Base-by-base conservation (phyloP, 1,139 yeast species). In the Candida pseudoviswanathii region DNA sequence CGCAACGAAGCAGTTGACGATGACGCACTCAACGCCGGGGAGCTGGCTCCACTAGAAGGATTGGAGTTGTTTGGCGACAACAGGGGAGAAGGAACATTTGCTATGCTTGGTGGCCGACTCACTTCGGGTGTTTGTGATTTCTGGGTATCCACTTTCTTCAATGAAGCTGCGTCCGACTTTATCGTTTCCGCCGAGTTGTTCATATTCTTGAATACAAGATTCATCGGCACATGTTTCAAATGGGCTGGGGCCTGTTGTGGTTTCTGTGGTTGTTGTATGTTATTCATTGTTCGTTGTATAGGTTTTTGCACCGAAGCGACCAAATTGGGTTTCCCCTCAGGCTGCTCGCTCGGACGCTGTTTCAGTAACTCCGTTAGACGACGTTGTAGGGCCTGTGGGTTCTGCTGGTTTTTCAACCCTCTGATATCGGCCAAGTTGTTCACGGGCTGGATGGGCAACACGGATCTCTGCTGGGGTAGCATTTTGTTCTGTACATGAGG, bases 171-270 rank as follows among this genome's bases (percentile, higher is more conserved):
- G 40, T 67, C 69, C 4, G 71, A 74, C 41, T 60, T 61, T 30
- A 71, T 58, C 3, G 73, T 67, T 44, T 65, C 70, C n/a, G 65
- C 56, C 1, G 72, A 66, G 26, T 55, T 56, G 41, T 63, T 67
- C 27, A 61, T 54, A 38, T 57, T 64, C 34, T 64, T 61, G 46
- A 63, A 60, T 0, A 63, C 63, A 5, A 64, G 53, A 42, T 61
- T 66, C 48, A 59, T 62, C 3, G 68, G 68, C 5, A 62, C 66
- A 34, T 60, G 63, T 47, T 59, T 62, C 43, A 67, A 56, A 22
- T 62, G 62, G 21, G 50, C 48, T 25, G 43, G 42, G 45, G 47
- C 45, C 29, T 43, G 47, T 41, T 43, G 45, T 11, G 45, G 45
- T 36, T 47, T 34, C 27, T 45, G 46, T 9, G 37, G n/a, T 25